Percentiles rank a stretch among this genome's conserved stretches.
Conservation (phyloP, 192 early-diverging fungal species). For the Podila verticillata region DNA sequence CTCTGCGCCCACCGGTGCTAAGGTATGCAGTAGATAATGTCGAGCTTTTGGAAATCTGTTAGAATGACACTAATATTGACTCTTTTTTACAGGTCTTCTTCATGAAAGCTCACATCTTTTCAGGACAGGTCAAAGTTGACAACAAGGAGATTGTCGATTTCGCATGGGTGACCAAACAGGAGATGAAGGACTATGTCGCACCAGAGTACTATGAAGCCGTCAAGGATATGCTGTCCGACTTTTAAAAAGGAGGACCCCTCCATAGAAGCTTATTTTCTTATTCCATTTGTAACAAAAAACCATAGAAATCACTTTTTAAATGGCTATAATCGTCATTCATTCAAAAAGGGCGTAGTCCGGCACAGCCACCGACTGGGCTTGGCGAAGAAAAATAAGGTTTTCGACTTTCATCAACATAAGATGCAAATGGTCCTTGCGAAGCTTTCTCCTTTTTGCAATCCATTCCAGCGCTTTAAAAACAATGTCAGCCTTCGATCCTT, state of each 20-base stretch:
- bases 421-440: too few species aligned
- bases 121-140: constrained; percentile 75
- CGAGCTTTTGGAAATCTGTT: not conserved
- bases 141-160: constrained; percentile 68
- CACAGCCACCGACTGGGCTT: too few species aligned
- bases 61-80: not conserved
- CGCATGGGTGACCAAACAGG: constrained; percentile 81
- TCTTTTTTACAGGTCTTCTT: constrained; percentile 72
- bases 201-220: constrained; percentile 62
- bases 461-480: too few species aligned
- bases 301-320: too few species aligned
- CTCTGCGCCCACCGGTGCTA: constrained; percentile 46
- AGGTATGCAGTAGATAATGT: constrained; percentile 30
- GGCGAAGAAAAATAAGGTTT: too few species aligned
- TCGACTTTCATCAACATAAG: too few species aligned
- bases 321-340: too few species aligned
- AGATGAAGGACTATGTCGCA: constrained; percentile 63
- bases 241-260: constrained; percentile 47
- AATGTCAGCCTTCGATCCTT: too few species aligned
- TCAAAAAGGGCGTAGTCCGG: too few species aligned
- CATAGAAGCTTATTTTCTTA: too few species aligned
- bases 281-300: too few species aligned
- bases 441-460: too few species aligned
- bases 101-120: constrained; percentile 85
- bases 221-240: constrained; percentile 62